Evolutionary conservation across 208 protist genomes (phyloP).

Genomic region (Crithidia acanthocephali): DNA sequence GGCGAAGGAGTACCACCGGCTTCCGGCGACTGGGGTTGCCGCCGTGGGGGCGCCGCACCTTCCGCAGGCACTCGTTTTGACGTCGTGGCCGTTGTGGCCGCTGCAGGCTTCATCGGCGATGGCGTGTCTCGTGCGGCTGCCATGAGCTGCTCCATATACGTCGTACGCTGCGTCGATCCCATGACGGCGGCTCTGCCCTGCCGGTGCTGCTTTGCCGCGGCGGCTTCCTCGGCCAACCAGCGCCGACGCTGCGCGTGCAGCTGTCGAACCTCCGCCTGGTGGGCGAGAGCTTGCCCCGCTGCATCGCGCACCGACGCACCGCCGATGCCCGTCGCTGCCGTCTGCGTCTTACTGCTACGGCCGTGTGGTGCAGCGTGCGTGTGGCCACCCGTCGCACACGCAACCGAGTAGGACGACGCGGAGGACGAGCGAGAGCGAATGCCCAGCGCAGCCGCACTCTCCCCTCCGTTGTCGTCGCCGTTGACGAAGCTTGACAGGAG

Average conservation of each 20-base stretch:
- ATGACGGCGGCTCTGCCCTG: constrained; percentile 29
- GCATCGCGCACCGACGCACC: not conserved
- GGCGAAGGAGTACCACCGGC: no score
- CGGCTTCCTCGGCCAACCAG: constrained; percentile 9
- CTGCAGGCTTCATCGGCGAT: not conserved
- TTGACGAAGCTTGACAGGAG: not conserved
- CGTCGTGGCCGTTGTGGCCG: no score
- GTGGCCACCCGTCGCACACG: not conserved
- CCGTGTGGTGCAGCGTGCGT: no score
- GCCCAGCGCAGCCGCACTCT: not conserved
- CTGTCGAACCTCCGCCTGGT: not conserved
- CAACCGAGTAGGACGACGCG: constrained; percentile 3
- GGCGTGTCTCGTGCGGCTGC: constrained; percentile 25
- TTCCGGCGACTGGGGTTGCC: no score
- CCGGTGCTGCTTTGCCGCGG: constrained; percentile 5
- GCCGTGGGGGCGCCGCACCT: no score
- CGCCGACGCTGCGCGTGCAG: constrained; percentile 11
- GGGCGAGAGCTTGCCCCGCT: not conserved
- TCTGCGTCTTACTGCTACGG: not conserved
- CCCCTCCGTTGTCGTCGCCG: not conserved
- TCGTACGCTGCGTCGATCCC: constrained; percentile 26
- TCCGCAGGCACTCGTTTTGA: no score
- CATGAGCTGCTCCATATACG: constrained; percentile 35
- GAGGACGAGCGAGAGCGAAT: not conserved
- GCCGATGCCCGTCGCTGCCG: not conserved